Conservation (phyloP, 129 eudicot species). For the Ambrosia artemisiifolia region DNA sequence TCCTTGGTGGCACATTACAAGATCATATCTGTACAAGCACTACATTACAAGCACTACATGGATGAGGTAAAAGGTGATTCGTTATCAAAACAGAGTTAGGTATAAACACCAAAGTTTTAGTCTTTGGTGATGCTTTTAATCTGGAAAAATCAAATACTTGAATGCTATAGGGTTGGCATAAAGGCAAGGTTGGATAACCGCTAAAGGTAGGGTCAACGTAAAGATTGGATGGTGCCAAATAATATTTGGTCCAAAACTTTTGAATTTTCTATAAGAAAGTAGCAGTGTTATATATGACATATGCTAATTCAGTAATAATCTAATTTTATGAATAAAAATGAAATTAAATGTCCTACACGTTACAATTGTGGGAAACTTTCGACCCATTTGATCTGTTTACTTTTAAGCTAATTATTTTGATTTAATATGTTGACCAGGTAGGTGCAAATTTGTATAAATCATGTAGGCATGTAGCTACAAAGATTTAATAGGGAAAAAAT, state of each 20-base stretch:
- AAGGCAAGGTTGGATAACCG: not conserved
- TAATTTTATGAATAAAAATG: not conserved
- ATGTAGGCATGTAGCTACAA: not conserved
- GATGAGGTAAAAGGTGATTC: constrained; percentile 23
- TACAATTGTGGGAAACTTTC: not conserved
- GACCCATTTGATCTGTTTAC: not conserved
- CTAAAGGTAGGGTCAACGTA: not conserved
- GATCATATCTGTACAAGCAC: not conserved
- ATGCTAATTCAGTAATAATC: not conserved
- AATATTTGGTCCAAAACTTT: no score
- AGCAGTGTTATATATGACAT: not conserved
- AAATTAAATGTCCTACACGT: not conserved
- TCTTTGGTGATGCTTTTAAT: constrained; percentile 11
- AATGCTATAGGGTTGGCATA: constrained; percentile 18
- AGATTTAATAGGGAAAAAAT: not conserved
- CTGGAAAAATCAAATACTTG: constrained; percentile 8
- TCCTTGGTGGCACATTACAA: constrained; percentile 14
- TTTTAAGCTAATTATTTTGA: not conserved
- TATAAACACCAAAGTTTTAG: constrained; percentile 19
- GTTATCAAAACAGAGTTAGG: constrained; percentile 21
- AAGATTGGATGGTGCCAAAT: no score
- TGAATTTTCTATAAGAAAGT: no score
- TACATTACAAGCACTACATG: constrained; percentile 8
- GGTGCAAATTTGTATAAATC: not conserved
- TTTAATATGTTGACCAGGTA: not conserved